Conservation (phyloP, 805 yeast genomes). For the Candida nemodendra region DNA sequence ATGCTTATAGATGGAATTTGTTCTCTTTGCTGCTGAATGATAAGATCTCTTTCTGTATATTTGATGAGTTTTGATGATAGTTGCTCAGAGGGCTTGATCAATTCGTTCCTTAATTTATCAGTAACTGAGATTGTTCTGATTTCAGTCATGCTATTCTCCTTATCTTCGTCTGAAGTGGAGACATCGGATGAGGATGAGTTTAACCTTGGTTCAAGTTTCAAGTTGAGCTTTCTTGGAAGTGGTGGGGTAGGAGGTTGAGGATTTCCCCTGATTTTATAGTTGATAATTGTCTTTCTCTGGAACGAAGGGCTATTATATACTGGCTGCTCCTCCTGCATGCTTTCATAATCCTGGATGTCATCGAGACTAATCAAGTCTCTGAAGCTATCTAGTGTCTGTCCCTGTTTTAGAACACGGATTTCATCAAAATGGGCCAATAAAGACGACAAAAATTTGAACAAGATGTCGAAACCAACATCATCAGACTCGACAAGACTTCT, state of each 20-base stretch:
- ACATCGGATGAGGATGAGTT: conserved; percentile 7
- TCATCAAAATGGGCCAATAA: conserved; percentile 22
- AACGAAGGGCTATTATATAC: conserved; percentile 8
- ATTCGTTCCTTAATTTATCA: conserved; percentile 14
- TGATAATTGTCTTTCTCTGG: conserved; percentile 3
- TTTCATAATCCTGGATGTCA: conserved; percentile 27
- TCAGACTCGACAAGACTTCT: conserved; percentile 15
- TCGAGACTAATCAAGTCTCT: conserved; percentile 24
- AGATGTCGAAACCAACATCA: conserved; percentile 30
- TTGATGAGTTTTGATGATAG: conserved; percentile 26
- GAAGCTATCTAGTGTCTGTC: conserved; percentile 20
- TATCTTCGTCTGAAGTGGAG: conserved; percentile 6
- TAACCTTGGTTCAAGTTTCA: conserved; percentile 5
- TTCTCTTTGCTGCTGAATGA: conserved; percentile 20
- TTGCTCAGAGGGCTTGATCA: conserved; percentile 27
- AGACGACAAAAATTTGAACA: conserved; percentile 31
- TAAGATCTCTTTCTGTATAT: conserved; percentile 33
- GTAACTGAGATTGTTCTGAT: conserved; percentile 2
- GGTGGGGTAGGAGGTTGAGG: conserved; percentile 28
- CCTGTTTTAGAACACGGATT: conserved; percentile 17
- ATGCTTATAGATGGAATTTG: conserved; percentile 2
- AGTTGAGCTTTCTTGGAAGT: conserved; percentile 4
- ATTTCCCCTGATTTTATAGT: conserved; percentile 12
- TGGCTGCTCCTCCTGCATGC: conserved; percentile 3
- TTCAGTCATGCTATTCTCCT: conserved; percentile 10